Evolutionary conservation across 2,329 filamentous ascomycete genomes (phyloP), one percentile per base, ranked within the genome.

Genomic region (Fusarium metavorans): DNA sequence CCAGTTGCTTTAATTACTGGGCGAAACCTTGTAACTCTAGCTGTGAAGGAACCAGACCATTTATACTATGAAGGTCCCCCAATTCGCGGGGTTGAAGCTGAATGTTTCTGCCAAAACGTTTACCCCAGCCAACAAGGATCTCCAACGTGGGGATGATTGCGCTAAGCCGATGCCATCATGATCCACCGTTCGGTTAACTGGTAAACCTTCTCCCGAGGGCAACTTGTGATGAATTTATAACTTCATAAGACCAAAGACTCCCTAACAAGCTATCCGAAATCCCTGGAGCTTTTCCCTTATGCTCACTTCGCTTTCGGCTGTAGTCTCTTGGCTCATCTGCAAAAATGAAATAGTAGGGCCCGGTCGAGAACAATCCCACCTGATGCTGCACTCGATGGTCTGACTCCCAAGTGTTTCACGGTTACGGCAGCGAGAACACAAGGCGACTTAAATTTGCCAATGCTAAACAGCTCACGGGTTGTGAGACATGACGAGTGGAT

Each of bases 71-170:
- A 9, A 13, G 25, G 10, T 32, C 11, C 23, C 34, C 30, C 45
- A 52, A 37, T 34, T n/a, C 30, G 41, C 35, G 16, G 5, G 6
- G 39, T 1, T 34, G 48, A 54, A 54, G 18, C 27, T 34, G 27
- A 6, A 9, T 32, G 27, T 32, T 54, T 54, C 11, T 64, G 70
- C 68, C 68, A 72, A 72, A 72, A 72, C 34, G 27, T 72, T 72
- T 72, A 72, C 48, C 70, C 70, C 50, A 45, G 62, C 52, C 32
- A 34, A 34, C 1, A 41, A 13, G 18, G 41, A 1, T 2, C 25
- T 23, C 25, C 10, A 30, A 52, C 34, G 34, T 4, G 66, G 66
- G 68, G 57, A 65, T 34, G 23, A 23, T 23, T 32, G 43, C 43
- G n/a, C 39, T 61, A 48, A 61, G 27, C 39, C 32, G 23, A 48